These are phyloP conservation scores for Tricholoma furcatifolium DNA, from an alignment of 768 basidiomycete genomes.

Conservation along the genomic window DNA sequence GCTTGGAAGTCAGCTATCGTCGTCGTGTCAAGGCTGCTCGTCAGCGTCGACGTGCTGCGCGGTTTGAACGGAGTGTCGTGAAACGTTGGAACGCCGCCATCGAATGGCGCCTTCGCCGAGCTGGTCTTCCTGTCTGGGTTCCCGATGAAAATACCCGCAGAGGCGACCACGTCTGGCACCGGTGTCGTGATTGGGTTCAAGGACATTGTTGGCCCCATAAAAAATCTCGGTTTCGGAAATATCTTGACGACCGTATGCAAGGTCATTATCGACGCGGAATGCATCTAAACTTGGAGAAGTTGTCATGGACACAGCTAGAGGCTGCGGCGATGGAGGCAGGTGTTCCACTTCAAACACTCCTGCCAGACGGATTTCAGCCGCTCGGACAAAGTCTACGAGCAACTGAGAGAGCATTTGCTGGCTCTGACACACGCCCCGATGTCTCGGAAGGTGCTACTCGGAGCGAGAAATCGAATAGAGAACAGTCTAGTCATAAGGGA, in stretches of 20 bases:
- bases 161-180: constrained; percentile 1
- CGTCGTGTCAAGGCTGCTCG: constrained; percentile 49
- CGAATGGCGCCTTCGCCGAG: constrained; percentile 58
- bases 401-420: background rate
- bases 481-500: background rate
- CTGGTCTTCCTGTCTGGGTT: constrained; percentile 54
- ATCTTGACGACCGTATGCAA: constrained; percentile 2
- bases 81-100: constrained; percentile 60
- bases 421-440: background rate
- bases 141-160: constrained; percentile 25
- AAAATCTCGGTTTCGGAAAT: constrained; percentile 1
- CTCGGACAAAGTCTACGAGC: background rate
- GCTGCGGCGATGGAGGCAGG: constrained; percentile 69
- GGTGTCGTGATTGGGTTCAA: background rate
- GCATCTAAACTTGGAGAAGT: constrained; percentile 62
- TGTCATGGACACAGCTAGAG: constrained; percentile 54
- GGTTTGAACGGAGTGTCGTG: constrained; percentile 43
- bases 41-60: constrained; percentile 40
- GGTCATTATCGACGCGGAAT: constrained; percentile 40
- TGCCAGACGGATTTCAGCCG: constrained; percentile 32
- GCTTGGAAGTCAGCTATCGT: constrained; percentile 63
- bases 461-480: background rate
- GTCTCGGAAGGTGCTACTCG: no score
- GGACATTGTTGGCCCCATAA: constrained; percentile 9
- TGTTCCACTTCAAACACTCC: constrained; percentile 50